These are phyloP conservation scores for Kwoniella sp. DNA, from an alignment of 768 basidiomycete species.

Conservation along the genomic window DNA sequence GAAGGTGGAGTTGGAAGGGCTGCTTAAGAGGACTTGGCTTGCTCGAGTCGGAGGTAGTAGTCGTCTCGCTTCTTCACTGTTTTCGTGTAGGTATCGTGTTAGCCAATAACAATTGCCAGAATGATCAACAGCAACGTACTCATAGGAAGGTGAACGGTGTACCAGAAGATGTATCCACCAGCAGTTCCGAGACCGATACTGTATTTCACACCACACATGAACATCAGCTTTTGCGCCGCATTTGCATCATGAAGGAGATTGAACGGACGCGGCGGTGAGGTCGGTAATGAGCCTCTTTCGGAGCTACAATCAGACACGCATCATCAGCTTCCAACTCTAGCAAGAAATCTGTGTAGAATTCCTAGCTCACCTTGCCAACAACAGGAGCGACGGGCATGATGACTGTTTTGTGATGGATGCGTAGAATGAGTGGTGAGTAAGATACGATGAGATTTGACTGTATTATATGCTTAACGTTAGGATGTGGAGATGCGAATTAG, in stretches of 20 bases:
- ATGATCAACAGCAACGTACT: slow-evolving; percentile 10
- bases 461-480: slow-evolving; percentile 4
- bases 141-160: slow-evolving; percentile 31
- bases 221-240: too few relatives aligned
- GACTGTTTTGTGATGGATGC: neutral
- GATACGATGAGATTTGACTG: neutral
- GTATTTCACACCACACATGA: neutral
- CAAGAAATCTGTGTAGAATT: neutral
- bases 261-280: slow-evolving; percentile 24
- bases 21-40: slow-evolving; percentile 18
- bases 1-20: neutral
- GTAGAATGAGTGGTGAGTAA: slow-evolving; percentile 5
- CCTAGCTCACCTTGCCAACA: slow-evolving; percentile 27
- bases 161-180: slow-evolving; percentile 32
- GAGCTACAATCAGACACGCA: slow-evolving; percentile 4
- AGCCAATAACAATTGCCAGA: neutral
- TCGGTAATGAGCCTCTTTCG: slow-evolving; percentile 31
- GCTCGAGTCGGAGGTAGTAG: slow-evolving; percentile 28
- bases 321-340: slow-evolving; percentile 1
- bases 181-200: slow-evolving; percentile 30
- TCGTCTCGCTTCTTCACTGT: slow-evolving; percentile 31
- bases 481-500: neutral
- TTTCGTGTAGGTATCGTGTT: neutral
- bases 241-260: neutral
- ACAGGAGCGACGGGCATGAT: slow-evolving; percentile 31